Conservation (phyloP, 2,329 filamentous ascomycete genomes). For the Penicillium sp. region DNA sequence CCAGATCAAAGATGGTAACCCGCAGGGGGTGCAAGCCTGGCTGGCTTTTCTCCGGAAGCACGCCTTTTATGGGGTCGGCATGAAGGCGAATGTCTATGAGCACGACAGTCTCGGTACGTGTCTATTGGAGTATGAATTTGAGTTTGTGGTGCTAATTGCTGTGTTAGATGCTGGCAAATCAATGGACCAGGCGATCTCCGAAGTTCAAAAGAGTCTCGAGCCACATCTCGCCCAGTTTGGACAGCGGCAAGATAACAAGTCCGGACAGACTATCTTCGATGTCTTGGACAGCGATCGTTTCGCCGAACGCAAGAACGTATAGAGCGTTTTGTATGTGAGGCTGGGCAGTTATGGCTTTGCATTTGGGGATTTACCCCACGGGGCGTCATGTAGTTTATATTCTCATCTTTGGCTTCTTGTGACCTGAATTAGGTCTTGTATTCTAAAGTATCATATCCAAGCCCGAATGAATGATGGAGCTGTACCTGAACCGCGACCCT, state of each 20-base stretch:
- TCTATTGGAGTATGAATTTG: too few relatives aligned
- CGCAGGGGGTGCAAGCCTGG: constrained; percentile 86
- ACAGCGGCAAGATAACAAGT: constrained; percentile 30
- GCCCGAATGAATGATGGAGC: constrained; percentile 1
- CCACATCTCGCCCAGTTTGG: constrained; percentile 41
- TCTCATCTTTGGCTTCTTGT: constrained; percentile 8
- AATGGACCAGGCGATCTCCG: constrained; percentile 36
- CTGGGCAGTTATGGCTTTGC: constrained; percentile 6
- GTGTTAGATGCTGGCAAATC: constrained; percentile 36
- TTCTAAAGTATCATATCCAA: constrained; percentile 7
- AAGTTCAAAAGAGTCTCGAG: constrained; percentile 39
- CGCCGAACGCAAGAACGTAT: constrained; percentile 30
- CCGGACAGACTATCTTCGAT: constrained; percentile 28
- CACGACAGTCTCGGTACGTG: constrained; percentile 67
- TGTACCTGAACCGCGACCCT: too few relatives aligned
- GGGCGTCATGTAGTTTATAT: constrained; percentile 17
- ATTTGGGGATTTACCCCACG: constrained; percentile 8
- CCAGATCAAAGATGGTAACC: constrained; percentile 85
- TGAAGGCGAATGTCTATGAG: constrained; percentile 98
- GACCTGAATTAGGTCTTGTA: not conserved
- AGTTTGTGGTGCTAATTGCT: constrained; percentile 8
- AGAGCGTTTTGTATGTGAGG: not conserved
- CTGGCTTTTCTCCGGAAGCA: constrained; percentile 87
- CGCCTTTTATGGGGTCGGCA: constrained; percentile 90
- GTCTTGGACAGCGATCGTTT: constrained; percentile 37